A percentile compares a stretch with the other conserved stretches of the same genome.
Conservation (phyloP, 1,284 basidiomycete species). For the Trichosporon coremiiforme region DNA sequence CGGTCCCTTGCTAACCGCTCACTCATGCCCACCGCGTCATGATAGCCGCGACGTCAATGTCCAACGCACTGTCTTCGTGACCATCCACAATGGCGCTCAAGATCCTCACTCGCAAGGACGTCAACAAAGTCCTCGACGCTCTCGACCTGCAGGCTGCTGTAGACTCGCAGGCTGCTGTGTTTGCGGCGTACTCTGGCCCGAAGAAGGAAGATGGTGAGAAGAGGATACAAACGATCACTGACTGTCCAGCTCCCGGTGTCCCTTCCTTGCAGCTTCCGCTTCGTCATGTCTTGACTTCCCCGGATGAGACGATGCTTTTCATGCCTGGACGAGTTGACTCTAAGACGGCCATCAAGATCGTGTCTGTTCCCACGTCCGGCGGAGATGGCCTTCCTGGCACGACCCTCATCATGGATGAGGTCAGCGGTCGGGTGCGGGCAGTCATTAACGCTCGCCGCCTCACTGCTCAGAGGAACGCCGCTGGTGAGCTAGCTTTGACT, state of each 20-base stretch:
- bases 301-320: conserved; percentile 47
- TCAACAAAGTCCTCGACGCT: conserved; percentile 41
- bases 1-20: conserved; percentile 5
- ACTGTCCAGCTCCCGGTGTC: conserved; percentile 22
- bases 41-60: neutral
- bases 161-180: conserved; percentile 46
- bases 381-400: conserved; percentile 69
- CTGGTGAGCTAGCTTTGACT: conserved; percentile 61
- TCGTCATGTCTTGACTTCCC: conserved; percentile 39
- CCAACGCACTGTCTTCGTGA: neutral
- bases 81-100: conserved; percentile 20
- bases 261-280: conserved; percentile 48
- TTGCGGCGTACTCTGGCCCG: conserved; percentile 42
- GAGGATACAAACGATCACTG: neutral
- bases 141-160: conserved; percentile 45
- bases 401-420: conserved; percentile 73
- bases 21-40: neutral
- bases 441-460: conserved; percentile 73
- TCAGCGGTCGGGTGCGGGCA: conserved; percentile 67
- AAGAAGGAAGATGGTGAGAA: conserved; percentile 26
- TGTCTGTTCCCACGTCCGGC: conserved; percentile 64
- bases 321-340: conserved; percentile 52
- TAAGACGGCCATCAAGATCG: conserved; percentile 67
- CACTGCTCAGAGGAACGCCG: conserved; percentile 77
- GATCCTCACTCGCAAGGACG: conserved; percentile 47